Conservation (phyloP, 129 eudicot species). For the Flaveria trinervia region DNA sequence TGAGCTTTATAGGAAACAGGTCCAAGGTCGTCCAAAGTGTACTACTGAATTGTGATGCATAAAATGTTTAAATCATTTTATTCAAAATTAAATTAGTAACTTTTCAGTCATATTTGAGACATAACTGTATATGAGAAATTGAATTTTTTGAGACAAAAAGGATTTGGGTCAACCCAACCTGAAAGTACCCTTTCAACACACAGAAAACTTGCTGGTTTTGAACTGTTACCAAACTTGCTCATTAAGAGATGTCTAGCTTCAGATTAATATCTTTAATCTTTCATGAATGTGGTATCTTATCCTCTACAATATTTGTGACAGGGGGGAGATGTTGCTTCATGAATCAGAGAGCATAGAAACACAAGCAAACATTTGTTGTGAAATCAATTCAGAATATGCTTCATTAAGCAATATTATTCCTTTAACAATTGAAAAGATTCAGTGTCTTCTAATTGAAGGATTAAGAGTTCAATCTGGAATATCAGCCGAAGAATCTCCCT, state of each 20-base stretch:
- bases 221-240: neutral
- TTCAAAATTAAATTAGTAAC: neutral
- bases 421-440: slow-evolving; percentile 59
- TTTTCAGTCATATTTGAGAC: neutral
- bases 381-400: slow-evolving; percentile 45
- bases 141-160: neutral
- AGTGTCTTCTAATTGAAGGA: slow-evolving; percentile 63
- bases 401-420: slow-evolving; percentile 48
- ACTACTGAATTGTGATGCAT: neutral
- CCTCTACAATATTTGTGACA: slow-evolving; percentile 19
- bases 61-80: neutral
- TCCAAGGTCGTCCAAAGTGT: neutral
- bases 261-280: neutral
- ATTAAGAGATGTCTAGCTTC: neutral
- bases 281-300: slow-evolving; percentile 6
- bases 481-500: slow-evolving; percentile 53
- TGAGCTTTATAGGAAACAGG: neutral
- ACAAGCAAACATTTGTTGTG: slow-evolving; percentile 4
- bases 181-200: neutral
- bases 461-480: slow-evolving; percentile 66
- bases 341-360: slow-evolving; percentile 28
- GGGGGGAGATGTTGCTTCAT: slow-evolving; percentile 21
- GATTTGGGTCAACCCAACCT: slow-evolving; percentile 4
- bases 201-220: neutral
- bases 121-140: neutral